These are phyloP conservation scores for Tetracentron sinense DNA, from an alignment of 164 flowering plant genomes.

Conservation along the genomic window DNA sequence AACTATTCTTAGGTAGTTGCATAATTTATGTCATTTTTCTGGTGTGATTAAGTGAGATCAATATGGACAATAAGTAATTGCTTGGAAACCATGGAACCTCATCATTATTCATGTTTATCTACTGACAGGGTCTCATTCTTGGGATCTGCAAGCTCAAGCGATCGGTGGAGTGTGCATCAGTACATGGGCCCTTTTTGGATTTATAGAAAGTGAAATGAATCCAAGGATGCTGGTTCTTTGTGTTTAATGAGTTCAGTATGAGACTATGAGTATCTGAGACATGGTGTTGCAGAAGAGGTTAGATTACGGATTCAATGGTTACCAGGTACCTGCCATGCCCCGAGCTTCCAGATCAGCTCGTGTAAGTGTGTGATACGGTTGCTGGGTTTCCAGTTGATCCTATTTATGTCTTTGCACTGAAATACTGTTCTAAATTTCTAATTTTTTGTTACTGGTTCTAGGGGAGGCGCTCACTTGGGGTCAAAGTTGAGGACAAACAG, in stretches of 20 bases:
- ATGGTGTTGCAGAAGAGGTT: conserved; percentile 89
- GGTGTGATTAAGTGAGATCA: too few relatives aligned
- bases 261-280: conserved; percentile 39
- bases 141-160: conserved; percentile 4
- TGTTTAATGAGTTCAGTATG: conserved; percentile 31
- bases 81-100: not conserved
- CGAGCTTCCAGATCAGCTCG: conserved; percentile 85
- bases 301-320: too few relatives aligned
- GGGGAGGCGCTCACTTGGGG: too few relatives aligned
- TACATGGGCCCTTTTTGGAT: not conserved
- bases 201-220: conserved; percentile 15
- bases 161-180: conserved; percentile 10
- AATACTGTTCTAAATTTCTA: too few relatives aligned
- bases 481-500: too few relatives aligned
- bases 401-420: too few relatives aligned
- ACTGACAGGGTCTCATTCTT: conserved; percentile 13
- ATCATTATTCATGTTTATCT: conserved; percentile 4
- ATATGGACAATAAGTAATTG: too few relatives aligned
- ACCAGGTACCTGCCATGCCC: conserved; percentile 70
- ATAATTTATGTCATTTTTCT: too few relatives aligned
- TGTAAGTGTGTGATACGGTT: conserved; percentile 51
- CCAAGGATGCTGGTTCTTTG: too few relatives aligned
- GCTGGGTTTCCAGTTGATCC: too few relatives aligned
- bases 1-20: too few relatives aligned
- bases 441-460: too few relatives aligned